Base-by-base conservation (phyloP, 2,329 filamentous ascomycete species). In the Amesomyces nigricolor region DNA sequence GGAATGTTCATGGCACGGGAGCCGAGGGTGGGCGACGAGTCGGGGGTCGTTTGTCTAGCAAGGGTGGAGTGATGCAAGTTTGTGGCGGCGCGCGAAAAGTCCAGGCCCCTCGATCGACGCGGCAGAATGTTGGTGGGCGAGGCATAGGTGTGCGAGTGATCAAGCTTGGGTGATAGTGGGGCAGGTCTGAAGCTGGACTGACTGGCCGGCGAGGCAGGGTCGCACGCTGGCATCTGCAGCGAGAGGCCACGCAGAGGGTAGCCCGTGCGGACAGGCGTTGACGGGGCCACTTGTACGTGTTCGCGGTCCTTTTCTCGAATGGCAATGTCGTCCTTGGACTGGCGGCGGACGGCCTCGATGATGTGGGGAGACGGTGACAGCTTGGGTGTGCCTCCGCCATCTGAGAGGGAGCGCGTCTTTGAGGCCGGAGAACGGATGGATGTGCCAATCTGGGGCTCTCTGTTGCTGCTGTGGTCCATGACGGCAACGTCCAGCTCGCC, bases 61-160 rank as follows among this genome's bases (percentile, higher is more conserved):
- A 97, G 80, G 0, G 89, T 97, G 14, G 92, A 96, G 71, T 97
- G 94, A 72, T 97, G 94, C 19, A 99, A 78, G 68, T 91, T 95
- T 10, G 92, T 96, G 59, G 90, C 94, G 10, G 91, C 91, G 63
- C 92, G 82, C 40, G 92, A 92, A 71, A 96, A 97, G 72, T 97
- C 92, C 58, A 96, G 78, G 43, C 92, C 92, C 54, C 92, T 83
- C 30, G 91, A 96, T 58, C 91, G 86, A 61, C 92, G 84, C 16
- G 92, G 92, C 7, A 97, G 79, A 46, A 95, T 88, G 52, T 91
- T 95, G 26, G 88, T 87, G 2, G 91, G 91, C 1, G 90, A 92
- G 42, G 88, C 87, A 74, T 95, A 96, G 47, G 86, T 89, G 62
- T 91, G 88, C 17, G 87, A 86, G 54, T 88, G 81, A 70, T 96